These are phyloP conservation scores for Rhizophagus prolifer DNA, from an alignment of 192 early-diverging fungal genomes.

Conservation along the genomic window DNA sequence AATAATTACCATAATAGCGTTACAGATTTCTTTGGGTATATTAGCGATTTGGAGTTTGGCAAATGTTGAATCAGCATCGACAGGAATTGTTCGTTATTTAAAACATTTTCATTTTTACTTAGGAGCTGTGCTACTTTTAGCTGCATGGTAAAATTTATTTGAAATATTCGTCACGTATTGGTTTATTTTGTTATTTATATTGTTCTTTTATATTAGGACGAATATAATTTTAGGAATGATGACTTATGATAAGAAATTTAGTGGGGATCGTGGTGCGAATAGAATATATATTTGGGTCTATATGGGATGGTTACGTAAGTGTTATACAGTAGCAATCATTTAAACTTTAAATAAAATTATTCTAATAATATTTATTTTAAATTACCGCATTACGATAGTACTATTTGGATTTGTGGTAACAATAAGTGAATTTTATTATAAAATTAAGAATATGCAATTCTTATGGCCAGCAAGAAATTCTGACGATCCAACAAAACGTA, in stretches of 20 bases:
- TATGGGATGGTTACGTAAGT: neutral
- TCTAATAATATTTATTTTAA: neutral
- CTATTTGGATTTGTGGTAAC: neutral
- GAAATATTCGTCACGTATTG: neutral
- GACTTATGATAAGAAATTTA: neutral
- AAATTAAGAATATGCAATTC: constrained; percentile 6
- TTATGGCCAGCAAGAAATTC: neutral
- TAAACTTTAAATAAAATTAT: no score
- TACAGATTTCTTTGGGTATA: constrained; percentile 19
- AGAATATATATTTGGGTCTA: neutral
- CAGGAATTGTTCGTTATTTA: constrained; percentile 1
- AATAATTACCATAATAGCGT: neutral
- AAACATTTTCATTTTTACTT: constrained; percentile 20
- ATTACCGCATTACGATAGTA: neutral
- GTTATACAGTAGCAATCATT: neutral
- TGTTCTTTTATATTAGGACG: neutral
- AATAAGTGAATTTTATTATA: constrained; percentile 4
- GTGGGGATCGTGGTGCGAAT: neutral
- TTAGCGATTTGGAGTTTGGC: constrained; percentile 11
- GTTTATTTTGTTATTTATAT: neutral
- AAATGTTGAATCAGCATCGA: constrained; percentile 20
- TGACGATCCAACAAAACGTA: neutral
- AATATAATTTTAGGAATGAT: neutral
- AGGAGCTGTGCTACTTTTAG: neutral
- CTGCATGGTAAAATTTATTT: constrained; percentile 24